Evolutionary conservation across 331 rosid genomes (phyloP).

Genomic region (Malus hybrid): DNA sequence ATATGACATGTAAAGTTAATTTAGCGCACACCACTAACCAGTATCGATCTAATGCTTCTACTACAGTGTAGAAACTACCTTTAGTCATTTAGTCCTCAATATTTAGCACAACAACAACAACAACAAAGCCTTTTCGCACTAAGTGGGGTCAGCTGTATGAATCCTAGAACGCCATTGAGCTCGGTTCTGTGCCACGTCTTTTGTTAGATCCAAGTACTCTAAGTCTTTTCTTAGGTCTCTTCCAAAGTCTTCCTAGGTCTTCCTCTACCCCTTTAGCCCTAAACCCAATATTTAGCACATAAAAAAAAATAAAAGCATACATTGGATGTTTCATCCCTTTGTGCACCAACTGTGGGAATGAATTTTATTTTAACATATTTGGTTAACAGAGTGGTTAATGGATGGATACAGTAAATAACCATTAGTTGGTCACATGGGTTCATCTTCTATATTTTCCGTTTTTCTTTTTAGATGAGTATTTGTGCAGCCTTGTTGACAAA

Average conservation of each 20-base stretch:
- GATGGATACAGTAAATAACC: background rate
- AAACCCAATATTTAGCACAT: too few relatives aligned
- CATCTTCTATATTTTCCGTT: background rate
- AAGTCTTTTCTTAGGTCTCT: too few relatives aligned
- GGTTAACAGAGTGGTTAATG: background rate
- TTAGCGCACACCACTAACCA: too few relatives aligned
- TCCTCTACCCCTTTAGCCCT: too few relatives aligned
- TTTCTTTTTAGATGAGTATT: background rate
- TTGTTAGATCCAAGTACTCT: too few relatives aligned
- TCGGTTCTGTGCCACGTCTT: too few relatives aligned
- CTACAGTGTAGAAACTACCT: background rate
- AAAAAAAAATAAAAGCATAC: background rate
- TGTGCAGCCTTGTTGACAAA: background rate
- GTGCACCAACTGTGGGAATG: background rate
- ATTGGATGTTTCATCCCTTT: background rate
- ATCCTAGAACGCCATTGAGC: too few relatives aligned
- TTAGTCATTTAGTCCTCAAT: background rate
- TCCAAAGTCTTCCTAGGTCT: too few relatives aligned
- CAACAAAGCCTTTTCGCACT: too few relatives aligned
- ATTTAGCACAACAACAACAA: background rate
- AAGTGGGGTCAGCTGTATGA: too few relatives aligned
- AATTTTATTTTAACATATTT: background rate
- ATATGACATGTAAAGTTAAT: too few relatives aligned
- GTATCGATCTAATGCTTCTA: background rate
- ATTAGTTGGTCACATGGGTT: background rate